Base-by-base conservation (phyloP, 768 basidiomycete genomes). In the Crassisporium funariophilum region DNA sequence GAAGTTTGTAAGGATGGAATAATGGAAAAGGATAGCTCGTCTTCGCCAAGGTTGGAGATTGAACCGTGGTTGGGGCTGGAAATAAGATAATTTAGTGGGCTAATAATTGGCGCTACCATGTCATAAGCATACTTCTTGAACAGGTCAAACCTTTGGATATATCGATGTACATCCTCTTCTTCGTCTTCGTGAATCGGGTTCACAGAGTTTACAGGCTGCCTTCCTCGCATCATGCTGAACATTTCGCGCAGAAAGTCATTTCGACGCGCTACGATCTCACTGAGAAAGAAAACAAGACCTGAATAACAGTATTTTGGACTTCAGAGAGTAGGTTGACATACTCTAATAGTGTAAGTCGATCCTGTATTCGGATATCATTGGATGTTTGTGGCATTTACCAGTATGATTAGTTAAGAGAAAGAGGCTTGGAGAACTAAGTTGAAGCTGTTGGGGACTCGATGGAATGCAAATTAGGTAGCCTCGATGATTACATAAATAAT, bases 231-330 rank as follows among this genome's bases (percentile, higher is more conserved):
- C 72, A 91, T 78, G 42, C 69, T 66, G 67, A 79, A 86, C 81
- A 91, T 82, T 63, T 89, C 79, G 34, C 75, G 74, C 61, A 91
- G 75, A 39, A 89, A 75, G 43, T 71, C 82, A 82, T 86, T 84
- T 63, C 88, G 74, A 54, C 81, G 82, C 37, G 75, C 66, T 35
- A 81, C 66, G 52, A 91, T 83, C 53, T 71, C 74, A 61, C 88
- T 91, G 52, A 15, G 50, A 41, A 40, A 35, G 40, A 50, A 40
- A 10, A 11, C 16, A 6, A 34, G 33, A 43, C 38, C 35, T 27
- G 25, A 11, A 49, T 23, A 40, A 41, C 33, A 17, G 23, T 41
- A 47, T 17, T 20, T 27, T 27, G 38, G 19, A 34, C 15, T 15
- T 11, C 36, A 34, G 10, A 49, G 36, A 36, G 38, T 10, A 44